Percentiles rank a stretch among this genome's conserved stretches.
These are phyloP conservation scores for Aspergillus chevalieri DNA, from an alignment of 2,329 filamentous ascomycete species.

Conservation along the genomic window DNA sequence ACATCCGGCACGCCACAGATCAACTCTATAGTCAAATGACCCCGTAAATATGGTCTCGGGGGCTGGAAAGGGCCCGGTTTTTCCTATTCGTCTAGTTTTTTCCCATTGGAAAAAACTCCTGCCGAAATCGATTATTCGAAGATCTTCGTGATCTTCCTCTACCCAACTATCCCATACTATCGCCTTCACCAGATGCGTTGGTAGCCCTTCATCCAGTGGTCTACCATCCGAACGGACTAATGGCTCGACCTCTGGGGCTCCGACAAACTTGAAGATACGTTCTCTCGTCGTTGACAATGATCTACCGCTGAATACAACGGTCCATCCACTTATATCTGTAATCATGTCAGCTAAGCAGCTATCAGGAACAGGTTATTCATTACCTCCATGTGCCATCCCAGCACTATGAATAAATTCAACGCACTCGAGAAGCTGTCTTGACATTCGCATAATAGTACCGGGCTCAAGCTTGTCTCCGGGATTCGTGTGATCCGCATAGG, in stretches of 20 bases:
- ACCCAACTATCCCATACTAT: slow-evolving; percentile 19
- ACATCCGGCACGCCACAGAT: slow-evolving; percentile 26
- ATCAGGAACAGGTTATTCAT: slow-evolving; percentile 12
- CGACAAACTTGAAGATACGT: slow-evolving; percentile 14
- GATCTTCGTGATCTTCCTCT: slow-evolving; percentile 21
- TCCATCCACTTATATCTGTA: slow-evolving; percentile 22
- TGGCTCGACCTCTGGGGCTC: slow-evolving; percentile 13
- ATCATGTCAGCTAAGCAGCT: slow-evolving; percentile 6
- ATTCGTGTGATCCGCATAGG: not conserved
- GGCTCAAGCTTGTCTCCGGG: slow-evolving; percentile 14
- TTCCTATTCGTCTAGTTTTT: slow-evolving; percentile 15
- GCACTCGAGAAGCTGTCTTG: slow-evolving; percentile 22
- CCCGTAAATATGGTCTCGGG: slow-evolving; percentile 28
- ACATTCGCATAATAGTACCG: slow-evolving; percentile 21
- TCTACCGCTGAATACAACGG: slow-evolving; percentile 20
- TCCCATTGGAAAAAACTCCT: slow-evolving; percentile 15
- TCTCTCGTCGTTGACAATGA: slow-evolving; percentile 11
- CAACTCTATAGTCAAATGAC: slow-evolving; percentile 24
- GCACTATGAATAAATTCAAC: slow-evolving; percentile 22
- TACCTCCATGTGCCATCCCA: slow-evolving; percentile 28
- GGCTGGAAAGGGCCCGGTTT: slow-evolving; percentile 20
- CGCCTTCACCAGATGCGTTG: slow-evolving; percentile 18
- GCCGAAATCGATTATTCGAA: slow-evolving; percentile 19
- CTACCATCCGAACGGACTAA: slow-evolving; percentile 15
- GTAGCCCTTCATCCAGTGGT: slow-evolving; percentile 16